These are phyloP conservation scores for Nannizziopsis arthrosporioides DNA, from an alignment of 2,329 filamentous ascomycete species.

Conservation along the genomic window DNA sequence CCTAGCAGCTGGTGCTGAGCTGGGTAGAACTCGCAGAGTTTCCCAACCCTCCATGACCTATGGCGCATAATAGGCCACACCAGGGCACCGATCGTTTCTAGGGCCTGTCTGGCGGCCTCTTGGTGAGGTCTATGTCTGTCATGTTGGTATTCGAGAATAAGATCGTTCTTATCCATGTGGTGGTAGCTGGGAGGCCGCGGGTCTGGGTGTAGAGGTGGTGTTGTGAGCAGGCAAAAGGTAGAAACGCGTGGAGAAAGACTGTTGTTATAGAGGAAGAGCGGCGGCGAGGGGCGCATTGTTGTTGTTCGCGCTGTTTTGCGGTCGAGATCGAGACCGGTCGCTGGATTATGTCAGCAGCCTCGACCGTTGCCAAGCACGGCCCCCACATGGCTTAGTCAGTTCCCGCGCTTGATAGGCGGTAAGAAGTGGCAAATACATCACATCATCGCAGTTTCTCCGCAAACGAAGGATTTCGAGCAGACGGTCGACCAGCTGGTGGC, in stretches of 20 bases:
- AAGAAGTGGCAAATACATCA: too few species aligned
- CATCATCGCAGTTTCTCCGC: background rate
- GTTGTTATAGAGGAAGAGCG: too few species aligned
- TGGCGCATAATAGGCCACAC: slow-evolving; percentile 94
- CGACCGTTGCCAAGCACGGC: too few species aligned
- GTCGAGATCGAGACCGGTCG: too few species aligned
- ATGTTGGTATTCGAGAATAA: slow-evolving; percentile 43
- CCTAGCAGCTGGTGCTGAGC: slow-evolving; percentile 61
- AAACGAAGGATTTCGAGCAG: background rate
- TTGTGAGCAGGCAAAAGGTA: too few species aligned
- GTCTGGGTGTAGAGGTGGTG: too few species aligned
- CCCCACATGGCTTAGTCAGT: too few species aligned
- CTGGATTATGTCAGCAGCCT: too few species aligned
- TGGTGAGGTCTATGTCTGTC: slow-evolving; percentile 39
- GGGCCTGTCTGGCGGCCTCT: slow-evolving; percentile 45
- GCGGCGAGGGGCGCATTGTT: too few species aligned
- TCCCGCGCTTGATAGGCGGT: too few species aligned
- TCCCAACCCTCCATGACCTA: slow-evolving; percentile 64
- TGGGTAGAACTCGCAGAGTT: slow-evolving; percentile 78
- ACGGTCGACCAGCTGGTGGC: background rate
- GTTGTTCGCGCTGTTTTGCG: too few species aligned
- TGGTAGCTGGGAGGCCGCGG: background rate
- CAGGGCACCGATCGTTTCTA: slow-evolving; percentile 72
- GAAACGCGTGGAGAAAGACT: too few species aligned
- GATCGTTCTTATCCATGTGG: slow-evolving; percentile 36